Conservation (phyloP, 179 eudicot genomes). For the Spinacia oleracea region DNA sequence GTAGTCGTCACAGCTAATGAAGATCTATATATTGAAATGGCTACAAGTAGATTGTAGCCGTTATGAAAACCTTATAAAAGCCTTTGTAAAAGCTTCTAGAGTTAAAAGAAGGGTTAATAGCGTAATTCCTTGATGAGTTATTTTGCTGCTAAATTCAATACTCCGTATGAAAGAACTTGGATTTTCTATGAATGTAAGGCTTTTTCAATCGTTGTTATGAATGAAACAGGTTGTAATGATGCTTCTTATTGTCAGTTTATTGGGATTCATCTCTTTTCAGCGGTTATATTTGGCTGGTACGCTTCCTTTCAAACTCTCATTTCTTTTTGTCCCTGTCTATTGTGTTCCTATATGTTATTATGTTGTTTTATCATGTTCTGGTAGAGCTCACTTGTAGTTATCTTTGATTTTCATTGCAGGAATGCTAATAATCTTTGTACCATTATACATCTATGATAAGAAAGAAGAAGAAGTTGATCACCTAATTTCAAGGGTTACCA, state of each 20-base stretch:
- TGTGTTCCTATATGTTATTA: constrained; percentile 5
- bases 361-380: not conserved
- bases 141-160: not conserved
- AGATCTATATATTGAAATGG: not conserved
- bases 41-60: not conserved
- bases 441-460: constrained; percentile 70
- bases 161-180: not conserved
- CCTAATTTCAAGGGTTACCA: constrained; percentile 33
- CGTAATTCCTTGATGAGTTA: not conserved
- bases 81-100: not conserved
- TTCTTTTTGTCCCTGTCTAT: not conserved
- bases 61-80: not conserved
- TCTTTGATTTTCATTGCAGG: constrained; percentile 39
- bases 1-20: not conserved
- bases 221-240: constrained; percentile 56
- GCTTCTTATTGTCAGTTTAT: constrained; percentile 50
- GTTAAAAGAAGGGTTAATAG: not conserved
- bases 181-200: not conserved
- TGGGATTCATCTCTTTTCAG: constrained; percentile 61
- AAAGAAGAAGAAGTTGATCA: constrained; percentile 72
- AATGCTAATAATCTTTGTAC: constrained; percentile 50
- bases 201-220: not conserved
- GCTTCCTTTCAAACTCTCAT: constrained; percentile 22
- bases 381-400: not conserved
- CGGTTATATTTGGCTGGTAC: constrained; percentile 59